Conservation (phyloP, 371 early-diverging fungal species). For the Mucor mucedo region DNA sequence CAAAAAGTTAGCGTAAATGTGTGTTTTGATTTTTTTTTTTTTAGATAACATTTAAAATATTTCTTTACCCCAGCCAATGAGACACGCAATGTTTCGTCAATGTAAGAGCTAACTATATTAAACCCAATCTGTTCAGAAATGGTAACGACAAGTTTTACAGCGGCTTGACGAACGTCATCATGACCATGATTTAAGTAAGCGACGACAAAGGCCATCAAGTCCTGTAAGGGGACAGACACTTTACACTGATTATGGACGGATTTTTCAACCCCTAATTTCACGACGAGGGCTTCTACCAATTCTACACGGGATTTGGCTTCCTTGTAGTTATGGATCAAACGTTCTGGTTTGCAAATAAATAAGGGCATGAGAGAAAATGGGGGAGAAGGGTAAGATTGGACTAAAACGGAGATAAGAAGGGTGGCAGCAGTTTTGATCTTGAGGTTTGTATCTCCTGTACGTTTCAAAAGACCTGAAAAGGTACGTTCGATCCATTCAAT, state of each 20-base stretch:
- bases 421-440: slow-evolving; percentile 58
- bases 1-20: not conserved
- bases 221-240: slow-evolving; percentile 29
- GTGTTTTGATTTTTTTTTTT: not conserved
- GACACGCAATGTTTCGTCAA: slow-evolving; percentile 32
- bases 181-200: slow-evolving; percentile 68
- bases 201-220: slow-evolving; percentile 63
- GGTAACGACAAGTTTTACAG: slow-evolving; percentile 61
- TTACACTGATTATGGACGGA: not conserved
- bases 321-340: slow-evolving; percentile 41
- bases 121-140: slow-evolving; percentile 50
- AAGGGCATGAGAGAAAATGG: slow-evolving; percentile 60
- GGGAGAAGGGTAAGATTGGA: slow-evolving; percentile 51
- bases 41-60: not conserved
- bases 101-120: slow-evolving; percentile 34
- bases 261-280: slow-evolving; percentile 50
- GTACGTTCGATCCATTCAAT: slow-evolving; percentile 58
- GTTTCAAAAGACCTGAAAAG: slow-evolving; percentile 59
- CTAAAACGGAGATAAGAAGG: slow-evolving; percentile 58
- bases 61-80: slow-evolving; percentile 36
- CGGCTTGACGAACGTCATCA: slow-evolving; percentile 70
- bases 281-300: slow-evolving; percentile 54
- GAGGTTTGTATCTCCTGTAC: slow-evolving; percentile 66
- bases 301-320: slow-evolving; percentile 54
- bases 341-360: slow-evolving; percentile 51